Base-by-base conservation (phyloP, 371 early-diverging fungal genomes). In the Umbelopsis sp. region DNA sequence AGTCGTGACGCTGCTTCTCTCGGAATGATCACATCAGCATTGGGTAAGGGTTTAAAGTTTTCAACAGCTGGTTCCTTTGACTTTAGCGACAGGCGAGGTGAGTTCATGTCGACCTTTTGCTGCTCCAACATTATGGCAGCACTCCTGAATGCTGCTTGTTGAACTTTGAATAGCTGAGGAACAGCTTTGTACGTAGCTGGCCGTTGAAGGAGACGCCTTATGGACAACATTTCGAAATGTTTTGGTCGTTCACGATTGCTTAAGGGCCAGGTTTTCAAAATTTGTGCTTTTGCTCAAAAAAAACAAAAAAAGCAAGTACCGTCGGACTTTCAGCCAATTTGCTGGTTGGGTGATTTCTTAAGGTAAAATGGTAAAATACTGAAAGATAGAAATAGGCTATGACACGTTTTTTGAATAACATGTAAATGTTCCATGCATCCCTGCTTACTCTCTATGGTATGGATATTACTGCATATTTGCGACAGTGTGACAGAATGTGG, bases 1-100 rank as follows among this genome's bases (percentile, higher is more conserved):
- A 80, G 69, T 18, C 70, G 74, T n/a, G 81, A 73, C 24, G 75
- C 76, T 38, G 57, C 32, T 14, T 57, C 57, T 35, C 32, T 57
- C 37, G 57, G 35, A 16, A 57, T 57, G 9, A 18, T 32, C 29
- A 7, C 29, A 35, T 57, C 29, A 4, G 32, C 18, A 3, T 37
- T 35, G 12, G 29, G 57, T 4, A 57, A 29, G 29, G 57, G 57
- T 35, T 35, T 57, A 16, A 25, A 57, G 57, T 57, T 57, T 57
- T 24, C 29, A 29, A 16, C 29, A 24, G 25, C 32, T 57, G 11
- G 4, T 57, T 18, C 10, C 16, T 29, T 52, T 14, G 12, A 32
- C 20, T 25, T 57, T 37, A 12, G 35, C 6, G 35, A 18, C 35
- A 18, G 6, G 12, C 32, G 5, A 29, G 18, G 29, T n/a, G 57